Conservation (phyloP, 2,329 filamentous ascomycete species). For the Colletotrichum sp. region DNA sequence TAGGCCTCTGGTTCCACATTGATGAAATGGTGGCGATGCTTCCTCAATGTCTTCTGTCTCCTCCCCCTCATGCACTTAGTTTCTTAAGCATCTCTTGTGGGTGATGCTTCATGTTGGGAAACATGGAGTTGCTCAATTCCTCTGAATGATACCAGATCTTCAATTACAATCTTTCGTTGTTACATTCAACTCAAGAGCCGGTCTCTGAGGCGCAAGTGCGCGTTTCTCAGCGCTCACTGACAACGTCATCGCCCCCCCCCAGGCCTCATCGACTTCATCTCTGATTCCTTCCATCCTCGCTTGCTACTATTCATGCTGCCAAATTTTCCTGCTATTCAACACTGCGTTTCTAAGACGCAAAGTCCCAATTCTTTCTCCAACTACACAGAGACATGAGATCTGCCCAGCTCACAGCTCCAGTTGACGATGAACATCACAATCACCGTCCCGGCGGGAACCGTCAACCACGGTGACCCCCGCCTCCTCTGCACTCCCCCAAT, state of each 20-base stretch:
- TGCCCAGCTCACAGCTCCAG: neutral
- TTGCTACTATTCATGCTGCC: neutral
- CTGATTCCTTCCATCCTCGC: neutral
- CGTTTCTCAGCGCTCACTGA: neutral
- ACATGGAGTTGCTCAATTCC: neutral
- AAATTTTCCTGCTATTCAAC: too few relatives aligned
- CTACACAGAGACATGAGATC: neutral
- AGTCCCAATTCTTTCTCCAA: too few relatives aligned
- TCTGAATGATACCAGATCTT: neutral
- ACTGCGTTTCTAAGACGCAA: neutral
- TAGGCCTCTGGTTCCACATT: neutral
- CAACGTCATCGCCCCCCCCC: neutral
- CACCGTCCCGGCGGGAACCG: neutral
- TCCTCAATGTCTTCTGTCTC: neutral
- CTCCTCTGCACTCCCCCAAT: conserved; percentile 25
- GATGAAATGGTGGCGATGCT: neutral
- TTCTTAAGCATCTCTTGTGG: neutral
- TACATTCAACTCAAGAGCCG: neutral
- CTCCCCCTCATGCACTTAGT: neutral
- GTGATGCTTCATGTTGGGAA: neutral
- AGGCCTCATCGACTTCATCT: neutral
- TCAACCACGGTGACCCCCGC: conserved; percentile 22
- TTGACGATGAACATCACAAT: conserved; percentile 13
- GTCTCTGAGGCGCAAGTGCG: neutral
- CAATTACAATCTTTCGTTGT: neutral